Percentiles rank a stretch among this genome's conserved stretches.
Conservation (phyloP, 2,329 filamentous ascomycete genomes). For the Beauveria sp. region DNA sequence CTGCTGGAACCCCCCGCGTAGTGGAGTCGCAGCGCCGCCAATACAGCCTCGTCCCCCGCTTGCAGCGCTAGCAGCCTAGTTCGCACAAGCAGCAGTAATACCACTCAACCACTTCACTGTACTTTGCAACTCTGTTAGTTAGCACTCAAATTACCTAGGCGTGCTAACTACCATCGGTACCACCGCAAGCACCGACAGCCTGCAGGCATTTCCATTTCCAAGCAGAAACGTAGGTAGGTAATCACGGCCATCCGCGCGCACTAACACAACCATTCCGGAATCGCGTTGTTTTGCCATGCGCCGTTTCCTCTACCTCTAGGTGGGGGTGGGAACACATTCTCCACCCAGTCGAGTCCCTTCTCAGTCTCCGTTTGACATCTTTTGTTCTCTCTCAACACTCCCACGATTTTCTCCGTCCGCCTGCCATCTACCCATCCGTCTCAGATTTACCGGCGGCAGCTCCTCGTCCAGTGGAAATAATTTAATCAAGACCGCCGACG, state of each 20-base stretch:
- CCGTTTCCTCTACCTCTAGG: background rate
- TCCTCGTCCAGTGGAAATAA: background rate
- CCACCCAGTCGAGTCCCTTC: background rate
- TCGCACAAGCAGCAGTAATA: too few species aligned
- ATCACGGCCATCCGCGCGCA: too few species aligned
- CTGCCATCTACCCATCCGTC: background rate
- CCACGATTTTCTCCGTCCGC: too few species aligned
- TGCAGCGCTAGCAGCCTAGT: background rate
- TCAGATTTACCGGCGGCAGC: background rate
- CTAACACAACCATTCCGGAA: too few species aligned
- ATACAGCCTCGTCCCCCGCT: constrained; percentile 1
- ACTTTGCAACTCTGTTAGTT: too few species aligned
- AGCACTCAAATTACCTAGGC: too few species aligned
- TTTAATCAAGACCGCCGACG: background rate
- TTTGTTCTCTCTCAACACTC: background rate
- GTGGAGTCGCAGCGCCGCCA: background rate
- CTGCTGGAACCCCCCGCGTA: background rate
- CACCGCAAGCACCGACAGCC: too few species aligned
- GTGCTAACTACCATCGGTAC: too few species aligned
- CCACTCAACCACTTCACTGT: too few species aligned
- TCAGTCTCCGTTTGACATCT: background rate
- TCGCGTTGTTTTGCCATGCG: background rate
- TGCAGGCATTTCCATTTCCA: too few species aligned
- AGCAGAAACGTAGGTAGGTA: too few species aligned
- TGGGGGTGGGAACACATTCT: background rate